Evolutionary conservation across 495 filamentous ascomycete species (phyloP), one percentile per base, ranked within the genome.

Genomic region (Podospora tetraspora): DNA sequence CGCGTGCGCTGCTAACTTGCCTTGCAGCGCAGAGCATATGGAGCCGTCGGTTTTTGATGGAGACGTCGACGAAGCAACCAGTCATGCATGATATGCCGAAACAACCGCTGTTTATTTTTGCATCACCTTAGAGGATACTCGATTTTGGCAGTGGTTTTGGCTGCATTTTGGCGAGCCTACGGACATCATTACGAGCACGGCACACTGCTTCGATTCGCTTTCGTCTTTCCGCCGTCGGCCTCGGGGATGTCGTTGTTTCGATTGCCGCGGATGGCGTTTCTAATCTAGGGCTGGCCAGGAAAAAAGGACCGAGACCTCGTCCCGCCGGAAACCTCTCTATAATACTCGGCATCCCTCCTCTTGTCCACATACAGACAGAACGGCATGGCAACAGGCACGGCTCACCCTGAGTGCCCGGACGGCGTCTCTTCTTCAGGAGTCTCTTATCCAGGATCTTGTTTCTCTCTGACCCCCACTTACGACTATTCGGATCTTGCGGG

Each of bases 61-160:
- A 69, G 67, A 71, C 65, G 70, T 65, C 59, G 66, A 56, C 59
- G 68, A 68, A 66, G 72, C 66, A 64, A 74, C 70, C 66, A 67
- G 68, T 68, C 69, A 65, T 67, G 68, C 71, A 74, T 76, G 72
- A 77, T 71, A 70, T 74, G 70, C 67, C 73, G 69, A 67, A 64
- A 73, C 68, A 71, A 70, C 66, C 67, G 61, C 64, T 71, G 62
- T 68, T 34, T 72, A 58, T 34, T 68, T 66, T 74, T 74, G 75
- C 75, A 77, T 76, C 69, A 74, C 70, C 70, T 76, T 74, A 76
- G 74, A 77, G 74, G 74, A 73, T 70, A 70, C 70, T 68, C 74
- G 72, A 62, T 71, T 77, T 74, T 64, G 66, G 69, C 64, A 72
- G 73, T 74, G 69, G 69, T 73, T 74, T 68, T 65, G 57, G 57